Base-by-base conservation (phyloP, 2,329 filamentous ascomycete species). In the Ophioceras dolichostomum region DNA sequence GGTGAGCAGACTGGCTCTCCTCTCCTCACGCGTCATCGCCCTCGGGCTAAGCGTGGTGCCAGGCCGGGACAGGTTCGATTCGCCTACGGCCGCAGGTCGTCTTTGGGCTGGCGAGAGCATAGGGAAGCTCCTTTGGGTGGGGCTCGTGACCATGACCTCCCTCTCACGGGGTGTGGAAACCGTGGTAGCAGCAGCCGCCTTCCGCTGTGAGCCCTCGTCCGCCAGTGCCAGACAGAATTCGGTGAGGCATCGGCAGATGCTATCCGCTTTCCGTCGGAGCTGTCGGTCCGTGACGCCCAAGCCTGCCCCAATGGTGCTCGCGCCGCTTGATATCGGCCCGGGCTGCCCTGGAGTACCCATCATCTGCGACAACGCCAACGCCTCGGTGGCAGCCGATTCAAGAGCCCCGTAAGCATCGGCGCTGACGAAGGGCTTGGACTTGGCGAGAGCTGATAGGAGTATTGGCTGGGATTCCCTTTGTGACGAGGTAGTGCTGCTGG, bases 211-310 rank as follows among this genome's bases (percentile, higher is more conserved):
- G 4, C 53, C 54, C 29, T 76, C 73, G 44, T 84, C 82, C 21
- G 79, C 78, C 38, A 98, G 64, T 1, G 87, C 83, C 39, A 98
- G 73, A 53, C 86, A 94, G 6, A 98, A 68, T 57, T 98, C 91
- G 0, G 89, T 96, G 45, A 98, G 62, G 51, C 83, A 91, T 38
- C 89, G 81, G 55, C 91, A 96, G 53, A 98, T 77, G 51, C 83
- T 87, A 53, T 98, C 89, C 20, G 86, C 85, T 58, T 94, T 95
- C 43, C 89, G 77, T 34, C 87, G 77, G 13, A 94, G 68, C 53
- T 94, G 85, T 36, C 91, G 76, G 54, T 98, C 89, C 1, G 83
- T 79, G 10, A 78, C 60, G 1, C 65, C 65, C 10, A 61, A 44
- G 36, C 60, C 58, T 24, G 62, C 59, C 21, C 79, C 74, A 40